Base-by-base conservation (phyloP, 2,329 filamentous ascomycete species). In the Cryphonectria japonica region DNA sequence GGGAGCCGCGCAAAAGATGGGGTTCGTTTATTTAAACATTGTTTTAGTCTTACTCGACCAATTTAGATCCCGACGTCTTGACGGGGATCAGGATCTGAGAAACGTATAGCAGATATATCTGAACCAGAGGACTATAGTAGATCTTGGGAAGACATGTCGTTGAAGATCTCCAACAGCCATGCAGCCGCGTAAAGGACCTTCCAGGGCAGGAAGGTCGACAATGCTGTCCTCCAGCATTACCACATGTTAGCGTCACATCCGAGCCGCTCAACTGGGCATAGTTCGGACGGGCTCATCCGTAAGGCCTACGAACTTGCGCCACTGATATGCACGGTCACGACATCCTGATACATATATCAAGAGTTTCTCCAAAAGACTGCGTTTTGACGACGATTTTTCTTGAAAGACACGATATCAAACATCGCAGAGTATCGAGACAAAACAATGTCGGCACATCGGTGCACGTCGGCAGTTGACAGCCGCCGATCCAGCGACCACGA, bases 181-280 rank as follows among this genome's bases (percentile, higher is more conserved):
- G 26, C 29, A 54, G 54, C 68, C 63, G 52, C 52, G 41, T 61
- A 54, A 62, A 61, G 39, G 57, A 70, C 68, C 63, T 70, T 70
- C 68, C 68, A 50, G 68, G 63, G 68, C 63, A 67, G 68, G 63
- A 70, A 70, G 68, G 68, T 67, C 68, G 29, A 52, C n/a, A 62
- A 46, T 41, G 43, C 57, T 37, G 57, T 34, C 26, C 26, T 26
- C 37, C 39, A 16, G 41, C n/a, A 9, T 9, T 16, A 62, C 63
- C 68, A 62, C 68, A 67, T 66, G 63, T 37, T 64, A 66, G 26
- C 7, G 68, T 70, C 63, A 60, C 68, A 70, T 70, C 46, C 26
- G 11, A n/a, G 14, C 34, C 37, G 68, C 68, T 70, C 64, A 59
- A 67, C 57, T 41, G 43, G 68, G 68, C 41, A 22, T 67, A 63